These are phyloP conservation scores for Gamsiella multidivaricata DNA, from an alignment of 192 early-diverging fungal genomes.

Conservation along the genomic window DNA sequence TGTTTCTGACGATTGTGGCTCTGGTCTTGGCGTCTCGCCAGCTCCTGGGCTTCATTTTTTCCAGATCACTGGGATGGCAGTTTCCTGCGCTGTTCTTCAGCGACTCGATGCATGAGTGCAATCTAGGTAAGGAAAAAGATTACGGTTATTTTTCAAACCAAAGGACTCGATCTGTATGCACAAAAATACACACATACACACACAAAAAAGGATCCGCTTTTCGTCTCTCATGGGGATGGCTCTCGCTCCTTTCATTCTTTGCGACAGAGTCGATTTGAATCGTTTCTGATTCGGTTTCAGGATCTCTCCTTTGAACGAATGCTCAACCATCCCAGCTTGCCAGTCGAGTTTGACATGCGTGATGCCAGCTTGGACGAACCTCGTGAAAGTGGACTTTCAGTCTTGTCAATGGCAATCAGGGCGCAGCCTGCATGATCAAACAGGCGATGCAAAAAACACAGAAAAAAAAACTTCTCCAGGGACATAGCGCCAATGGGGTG, in stretches of 20 bases:
- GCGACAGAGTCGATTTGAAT: neutral
- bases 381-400: too few species aligned
- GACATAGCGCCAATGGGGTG: too few species aligned
- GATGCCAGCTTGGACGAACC: neutral
- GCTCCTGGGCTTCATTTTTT: slow-evolving; percentile 56
- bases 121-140: slow-evolving; percentile 54
- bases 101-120: slow-evolving; percentile 63
- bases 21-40: slow-evolving; percentile 41
- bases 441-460: neutral
- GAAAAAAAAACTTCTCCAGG: neutral
- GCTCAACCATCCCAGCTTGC: slow-evolving; percentile 22
- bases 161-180: too few species aligned
- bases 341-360: slow-evolving; percentile 22
- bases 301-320: neutral
- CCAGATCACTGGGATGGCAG: slow-evolving; percentile 60
- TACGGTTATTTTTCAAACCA: too few species aligned
- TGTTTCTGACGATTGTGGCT: slow-evolving; percentile 33
- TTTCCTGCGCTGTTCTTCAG: slow-evolving; percentile 61
- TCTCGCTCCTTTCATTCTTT: neutral
- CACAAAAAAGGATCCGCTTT: neutral
- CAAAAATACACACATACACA: neutral
- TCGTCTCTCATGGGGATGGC: too few species aligned
- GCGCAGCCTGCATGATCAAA: too few species aligned
- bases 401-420: too few species aligned
- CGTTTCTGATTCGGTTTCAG: slow-evolving; percentile 4